Evolutionary conservation across 1,139 yeast species (phyloP), one percentile per base, ranked within the genome.

Genomic region (Candida pseudocylindracea): DNA sequence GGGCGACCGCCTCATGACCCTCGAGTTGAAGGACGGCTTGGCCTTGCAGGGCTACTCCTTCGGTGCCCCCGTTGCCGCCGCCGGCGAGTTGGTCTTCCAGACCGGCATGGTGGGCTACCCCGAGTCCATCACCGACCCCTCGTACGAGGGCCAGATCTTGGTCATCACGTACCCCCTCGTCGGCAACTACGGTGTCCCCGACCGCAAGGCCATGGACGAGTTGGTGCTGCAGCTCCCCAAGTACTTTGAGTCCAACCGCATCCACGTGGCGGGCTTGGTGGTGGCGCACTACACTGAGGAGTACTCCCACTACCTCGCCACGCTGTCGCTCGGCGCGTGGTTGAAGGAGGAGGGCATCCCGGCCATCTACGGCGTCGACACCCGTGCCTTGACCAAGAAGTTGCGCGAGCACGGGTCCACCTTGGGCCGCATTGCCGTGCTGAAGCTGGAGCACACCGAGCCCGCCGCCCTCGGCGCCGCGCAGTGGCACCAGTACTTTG

Each of bases 61-160:
- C 45, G 99, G 99, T 63, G 95, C 98, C 37, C 75, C 75, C 40
- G 70, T 63, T 38, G 57, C 88, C 28, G 72, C 74, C 36, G 93
- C 98, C 38, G 99, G 99, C 65, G 99, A 91, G 61, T 70, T 88
- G 49, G 99, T 91, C 41, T 91, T 91, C 70, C 98, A 88, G 59
- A 91, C 99, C 41, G 98, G 98, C 63, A 91, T 91, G 98, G 98
- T 88, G 45, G 99, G 99, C 41, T 91, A 91, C 54, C 98, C 98
- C 32, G 99, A 91, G 57, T 75, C 96, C 38, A 70, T 91, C 52
- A 85, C 98, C 33, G 99, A 91, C 58, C 98, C 99, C 40, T 88
- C 98, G 33, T 91, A 91, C 54, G 91, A 80, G 50, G 98, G 98
- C 41, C 99, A 91, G 60, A 85, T 91, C 48, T 68, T 91, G 53